Evolutionary conservation across 1,139 yeast species (phyloP).

Genomic region (Hyphopichia burtonii): DNA sequence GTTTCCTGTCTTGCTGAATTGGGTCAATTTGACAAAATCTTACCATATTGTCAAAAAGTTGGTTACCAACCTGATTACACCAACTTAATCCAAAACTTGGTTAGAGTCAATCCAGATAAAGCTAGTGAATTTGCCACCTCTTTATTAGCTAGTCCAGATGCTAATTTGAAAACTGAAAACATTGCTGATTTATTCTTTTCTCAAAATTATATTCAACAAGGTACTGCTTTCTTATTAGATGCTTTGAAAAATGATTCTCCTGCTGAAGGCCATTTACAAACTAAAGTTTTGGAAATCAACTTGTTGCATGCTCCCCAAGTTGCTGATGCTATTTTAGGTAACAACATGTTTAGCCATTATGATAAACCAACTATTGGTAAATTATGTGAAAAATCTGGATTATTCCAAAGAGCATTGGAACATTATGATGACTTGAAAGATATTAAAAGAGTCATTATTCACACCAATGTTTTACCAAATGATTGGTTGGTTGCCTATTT

Average conservation of each 20-base stretch:
- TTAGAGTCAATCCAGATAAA: conserved; percentile 93
- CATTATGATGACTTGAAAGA: conserved; percentile 93
- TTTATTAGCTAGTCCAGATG: conserved; percentile 61
- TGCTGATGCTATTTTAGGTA: conserved; percentile 97
- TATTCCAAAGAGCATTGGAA: conserved; percentile 92
- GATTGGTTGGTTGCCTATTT: conserved; percentile 94
- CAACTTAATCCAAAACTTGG: conserved; percentile 84
- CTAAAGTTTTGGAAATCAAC: conserved; percentile 90
- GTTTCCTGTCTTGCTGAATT: conserved; percentile 91
- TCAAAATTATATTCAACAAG: conserved; percentile 94
- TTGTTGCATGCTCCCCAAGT: conserved; percentile 97
- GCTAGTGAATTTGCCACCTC: conserved; percentile 97
- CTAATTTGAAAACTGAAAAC: conserved; percentile 75
- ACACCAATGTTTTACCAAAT: conserved; percentile 79
- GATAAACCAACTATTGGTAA: conserved; percentile 92
- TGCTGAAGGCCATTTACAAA: conserved; percentile 94
- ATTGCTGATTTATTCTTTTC: conserved; percentile 93
- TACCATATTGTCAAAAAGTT: conserved; percentile 91
- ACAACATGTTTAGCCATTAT: conserved; percentile 92
- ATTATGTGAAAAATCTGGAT: conserved; percentile 91
- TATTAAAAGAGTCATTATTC: conserved; percentile 90
- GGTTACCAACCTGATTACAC: conserved; percentile 89
- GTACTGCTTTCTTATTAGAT: conserved; percentile 96
- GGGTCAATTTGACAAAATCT: conserved; percentile 93
- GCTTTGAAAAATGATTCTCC: conserved; percentile 94